Evolutionary conservation across 1,139 yeast genomes (phyloP), one percentile per base, ranked within the genome.

Genomic region (Protomyces arabidopsidicola): DNA sequence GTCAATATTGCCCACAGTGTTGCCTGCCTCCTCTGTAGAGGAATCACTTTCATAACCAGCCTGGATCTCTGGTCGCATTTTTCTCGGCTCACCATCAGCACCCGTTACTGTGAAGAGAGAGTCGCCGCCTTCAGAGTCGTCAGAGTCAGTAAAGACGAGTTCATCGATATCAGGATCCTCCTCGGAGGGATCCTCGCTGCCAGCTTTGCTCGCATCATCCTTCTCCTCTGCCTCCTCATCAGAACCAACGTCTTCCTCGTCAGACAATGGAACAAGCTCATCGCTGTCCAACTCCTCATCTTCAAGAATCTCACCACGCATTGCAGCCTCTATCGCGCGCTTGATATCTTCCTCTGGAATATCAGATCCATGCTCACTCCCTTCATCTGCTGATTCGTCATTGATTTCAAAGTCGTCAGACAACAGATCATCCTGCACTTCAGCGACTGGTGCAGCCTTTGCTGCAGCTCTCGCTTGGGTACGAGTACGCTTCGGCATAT

Each of bases 41-140:
- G 93, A 98, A 75, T 93, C 98, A 69, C 90, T 84, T 72, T 91
- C 97, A 74, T 93, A 93, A 20, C 84, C 85, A 2, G 98, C 98
- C 39, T 89, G 87, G 69, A 93, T 91, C 73, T 90, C 97, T 2
- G 97, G 97, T 71, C 83, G 85, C 66, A 91, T 80, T 9, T 85
- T 76, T 73, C 98, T 81, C 18, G 85, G 84, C 64, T 81, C 79
- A 9, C 97, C 97, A 75, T 91, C 97, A 0, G 97, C 85, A 70
- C 82, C 80, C 10, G 62, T 60, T 68, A 58, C 70, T 67, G 50
- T 18, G 69, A 71, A 69, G 27, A 66, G 60, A 5, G 54, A 56
- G 51, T 63, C 65, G 16, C 27, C 59, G 6, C 50, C 65, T 53
- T 24, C 66, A 18, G 42, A 67, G 22, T 38, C 68, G 20, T 67